phyloP scores from a whole-genome alignment of 768 basidiomycete species.

The Boletus tylopilopsis region DNA sequence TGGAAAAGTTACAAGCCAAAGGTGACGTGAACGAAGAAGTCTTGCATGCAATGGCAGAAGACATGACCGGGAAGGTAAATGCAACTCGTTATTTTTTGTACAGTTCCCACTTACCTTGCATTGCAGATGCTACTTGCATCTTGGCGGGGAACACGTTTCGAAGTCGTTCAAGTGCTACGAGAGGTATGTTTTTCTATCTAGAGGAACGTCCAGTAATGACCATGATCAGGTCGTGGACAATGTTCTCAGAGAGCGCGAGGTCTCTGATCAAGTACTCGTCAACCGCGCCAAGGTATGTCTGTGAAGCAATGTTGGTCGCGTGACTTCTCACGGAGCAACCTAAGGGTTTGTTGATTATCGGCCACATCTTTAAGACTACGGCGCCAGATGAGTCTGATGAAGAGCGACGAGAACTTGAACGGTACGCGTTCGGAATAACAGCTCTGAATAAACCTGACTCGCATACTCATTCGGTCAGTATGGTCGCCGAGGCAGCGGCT shows the following conservation, averaged over 20 bases:
- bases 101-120: neutral
- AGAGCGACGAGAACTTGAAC: conserved; percentile 91
- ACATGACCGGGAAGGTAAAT: conserved; percentile 83
- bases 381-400: conserved; percentile 88
- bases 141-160: conserved; percentile 95
- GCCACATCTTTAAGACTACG: conserved; percentile 84
- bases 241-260: conserved; percentile 77
- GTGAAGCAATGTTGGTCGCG: neutral
- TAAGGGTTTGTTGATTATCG: conserved; percentile 83
- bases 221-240: conserved; percentile 65
- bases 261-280: conserved; percentile 64
- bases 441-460: neutral
- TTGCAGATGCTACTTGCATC: conserved; percentile 87
- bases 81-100: neutral
- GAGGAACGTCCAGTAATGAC: conserved; percentile 1
- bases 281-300: conserved; percentile 78
- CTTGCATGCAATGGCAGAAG: conserved; percentile 81
- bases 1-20: conserved; percentile 85
- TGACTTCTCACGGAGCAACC: neutral
- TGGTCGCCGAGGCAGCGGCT: conserved; percentile 83
- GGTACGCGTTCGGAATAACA: conserved; percentile 43
- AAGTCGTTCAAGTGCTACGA: conserved; percentile 87
- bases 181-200: conserved; percentile 39
- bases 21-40: conserved; percentile 89
- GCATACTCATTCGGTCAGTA: conserved; percentile 39